Base-by-base conservation (phyloP, 2,329 filamentous ascomycete genomes). In the Fusarium nodosum region DNA sequence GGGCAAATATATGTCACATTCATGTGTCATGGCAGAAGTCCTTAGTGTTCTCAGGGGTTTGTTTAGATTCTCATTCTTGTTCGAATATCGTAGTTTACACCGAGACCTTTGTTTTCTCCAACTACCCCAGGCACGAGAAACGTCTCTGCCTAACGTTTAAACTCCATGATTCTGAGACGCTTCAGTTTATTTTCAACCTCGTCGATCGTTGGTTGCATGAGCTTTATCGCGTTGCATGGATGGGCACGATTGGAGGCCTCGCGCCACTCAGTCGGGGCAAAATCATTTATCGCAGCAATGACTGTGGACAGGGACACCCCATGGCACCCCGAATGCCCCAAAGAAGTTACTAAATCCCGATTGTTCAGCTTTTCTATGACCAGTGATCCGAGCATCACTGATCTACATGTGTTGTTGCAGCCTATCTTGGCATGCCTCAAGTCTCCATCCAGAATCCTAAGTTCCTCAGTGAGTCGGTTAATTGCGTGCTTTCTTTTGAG, bases 131-230 rank as follows among this genome's bases (percentile, higher is more conserved):
- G 22, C 15, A 5, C 7, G 15, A 24, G 39, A 24, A 22, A 10
- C 11, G 16, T 18, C 22, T 22, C 4, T 9, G 13, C 20, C 39
- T 42, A 16, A 11, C 5, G 13, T 13, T 28, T 18, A 10, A 44
- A 44, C 3, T 28, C 41, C 16, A 24, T 28, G 5, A 44, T 16
- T 7, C n/a, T 28, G 8, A 44, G 8, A 3, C 9, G 9, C 6
- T 3, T 4, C 1, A 26, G 5, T 2, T 16, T n/a, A 0, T 3
- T 3, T 20, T 16, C 3, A 4, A 46, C 5, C 0, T 10, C 6
- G 3, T 16, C 22, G 45, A 33, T 33, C 8, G 4, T 7, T 10
- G 28, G 18, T 31, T 22, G 5, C 13, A 47, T 22, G n/a, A 31
- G n/a, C 8, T 15, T 11, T 13, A 7, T 22, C 10, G 6, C 7